Evolutionary conservation across 2,329 filamentous ascomycete species (phyloP).

Genomic region (Graphilbum ipis-grandicollis): DNA sequence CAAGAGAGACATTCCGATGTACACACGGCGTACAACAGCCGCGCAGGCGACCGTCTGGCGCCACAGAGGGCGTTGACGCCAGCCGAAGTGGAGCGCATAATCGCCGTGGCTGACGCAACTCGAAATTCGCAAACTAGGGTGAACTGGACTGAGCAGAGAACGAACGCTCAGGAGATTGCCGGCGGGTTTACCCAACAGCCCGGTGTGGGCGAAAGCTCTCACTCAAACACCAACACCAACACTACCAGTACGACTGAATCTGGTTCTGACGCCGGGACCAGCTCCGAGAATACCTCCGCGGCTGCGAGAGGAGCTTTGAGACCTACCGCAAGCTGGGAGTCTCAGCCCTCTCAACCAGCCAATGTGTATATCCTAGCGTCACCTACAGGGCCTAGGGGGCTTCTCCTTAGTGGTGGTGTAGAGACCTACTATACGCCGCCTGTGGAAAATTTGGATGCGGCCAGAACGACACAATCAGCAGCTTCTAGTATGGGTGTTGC

Average conservation of each 20-base stretch:
- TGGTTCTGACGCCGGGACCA: too few relatives aligned
- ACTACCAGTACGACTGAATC: too few relatives aligned
- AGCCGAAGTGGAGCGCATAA: background rate
- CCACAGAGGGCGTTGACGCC: background rate
- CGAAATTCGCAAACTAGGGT: background rate
- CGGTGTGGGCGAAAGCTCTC: too few relatives aligned
- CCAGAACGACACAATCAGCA: background rate
- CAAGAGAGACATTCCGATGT: too few relatives aligned
- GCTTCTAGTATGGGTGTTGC: too few relatives aligned
- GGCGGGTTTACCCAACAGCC: too few relatives aligned
- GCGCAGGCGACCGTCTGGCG: background rate
- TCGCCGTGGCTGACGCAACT: background rate
- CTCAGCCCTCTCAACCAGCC: constrained; percentile 15
- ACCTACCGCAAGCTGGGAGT: constrained; percentile 9
- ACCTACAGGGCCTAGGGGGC: constrained; percentile 37
- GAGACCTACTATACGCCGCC: constrained; percentile 24
- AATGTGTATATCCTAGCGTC: constrained; percentile 46
- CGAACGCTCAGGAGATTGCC: too few relatives aligned
- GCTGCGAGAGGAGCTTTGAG: too few relatives aligned
- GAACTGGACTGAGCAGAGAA: too few relatives aligned
- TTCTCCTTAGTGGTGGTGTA: constrained; percentile 33
- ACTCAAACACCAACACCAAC: too few relatives aligned
- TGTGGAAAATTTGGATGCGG: background rate
- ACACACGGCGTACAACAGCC: background rate
- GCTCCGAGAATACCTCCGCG: too few relatives aligned